Base-by-base conservation (phyloP, 2,329 filamentous ascomycete genomes). In the Aureobasidium sp. region DNA sequence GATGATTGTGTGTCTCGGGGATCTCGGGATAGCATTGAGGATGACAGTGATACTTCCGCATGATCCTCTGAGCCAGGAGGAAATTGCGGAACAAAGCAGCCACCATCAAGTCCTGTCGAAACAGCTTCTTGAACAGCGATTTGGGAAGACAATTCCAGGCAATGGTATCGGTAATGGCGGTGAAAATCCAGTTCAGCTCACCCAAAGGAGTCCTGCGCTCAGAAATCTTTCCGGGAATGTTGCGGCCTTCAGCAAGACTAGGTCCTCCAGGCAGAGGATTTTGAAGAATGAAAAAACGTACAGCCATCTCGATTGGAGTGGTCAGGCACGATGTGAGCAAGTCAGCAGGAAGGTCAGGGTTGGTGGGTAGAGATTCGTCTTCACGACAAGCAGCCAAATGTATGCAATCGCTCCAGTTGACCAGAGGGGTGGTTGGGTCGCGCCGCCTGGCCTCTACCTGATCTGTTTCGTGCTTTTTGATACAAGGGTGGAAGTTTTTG, bases 181-280 rank as follows among this genome's bases (percentile, higher is more conserved):
- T 98, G 66, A 98, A 97, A 30, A 98, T 98, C 93, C 93, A 98
- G 65, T 98, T 98, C 12, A 98, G 76, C 71, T 98, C 93, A 57
- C 93, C 93, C 29, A 98, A 78, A 7, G 93, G 93, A 45, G 93
- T 97, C 64, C 93, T 80, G 56, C 93, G 81, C 70, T 98, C 93
- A 65, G 95, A 91, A 37, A 97, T 79, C 57, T 90, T 84, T 29
- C 93, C 93, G 2, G 91, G 90, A 16, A 98, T 85, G 63, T 89
- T 88, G 68, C 89, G 86, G 37, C 91, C 90, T 61, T 91, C 81
- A 56, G 93, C 88, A 3, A 91, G 81, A 2, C 81, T 85, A 53
- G 95, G 74, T 35, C 79, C 80, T 22, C 63, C 62, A 6, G 65
- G 64, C 2, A 86, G 68, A 1, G 90, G 90, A 57, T 96, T 96